phyloP scores from a whole-genome alignment of 805 yeast genomes.

The Candida piceae region DNA sequence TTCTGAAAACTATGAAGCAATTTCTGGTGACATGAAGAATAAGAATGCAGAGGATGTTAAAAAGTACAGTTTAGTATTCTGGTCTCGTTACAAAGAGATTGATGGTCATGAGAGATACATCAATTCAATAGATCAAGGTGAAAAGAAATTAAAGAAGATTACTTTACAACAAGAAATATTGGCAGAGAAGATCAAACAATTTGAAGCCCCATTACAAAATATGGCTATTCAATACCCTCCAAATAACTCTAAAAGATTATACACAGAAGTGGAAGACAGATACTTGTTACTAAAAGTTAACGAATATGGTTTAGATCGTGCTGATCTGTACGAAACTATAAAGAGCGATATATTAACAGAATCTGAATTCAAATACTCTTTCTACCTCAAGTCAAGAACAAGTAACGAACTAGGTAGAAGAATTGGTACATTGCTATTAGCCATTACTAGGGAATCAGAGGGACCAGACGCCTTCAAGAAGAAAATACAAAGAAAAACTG shows the following conservation, averaged over 20 bases:
- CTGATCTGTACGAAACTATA: constrained; percentile 55
- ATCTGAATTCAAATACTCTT: constrained; percentile 63
- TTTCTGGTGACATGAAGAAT: constrained; percentile 51
- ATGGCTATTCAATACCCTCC: constrained; percentile 70
- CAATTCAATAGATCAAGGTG: constrained; percentile 69
- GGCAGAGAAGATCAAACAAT: constrained; percentile 45
- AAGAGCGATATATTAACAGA: constrained; percentile 58
- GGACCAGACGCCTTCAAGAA: constrained; percentile 53
- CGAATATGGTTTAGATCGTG: constrained; percentile 59
- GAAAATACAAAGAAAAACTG: constrained; percentile 27
- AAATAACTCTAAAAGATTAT: constrained; percentile 73
- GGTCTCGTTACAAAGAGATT: constrained; percentile 54
- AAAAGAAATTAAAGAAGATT: constrained; percentile 55
- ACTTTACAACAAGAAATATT: constrained; percentile 52
- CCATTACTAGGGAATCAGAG: constrained; percentile 66
- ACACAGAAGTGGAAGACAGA: constrained; percentile 65
- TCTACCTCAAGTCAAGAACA: constrained; percentile 68
- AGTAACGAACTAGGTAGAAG: constrained; percentile 70
- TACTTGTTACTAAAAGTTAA: constrained; percentile 57
- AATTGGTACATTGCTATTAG: constrained; percentile 58
- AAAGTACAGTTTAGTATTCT: constrained; percentile 54
- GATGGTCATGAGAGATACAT: constrained; percentile 71
- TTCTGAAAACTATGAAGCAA: constrained; percentile 41
- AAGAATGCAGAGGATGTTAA: constrained; percentile 57
- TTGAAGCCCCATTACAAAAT: constrained; percentile 57